Evolutionary conservation across 2,329 filamentous ascomycete genomes (phyloP).

Genomic region (Pezizomycotina sp.): DNA sequence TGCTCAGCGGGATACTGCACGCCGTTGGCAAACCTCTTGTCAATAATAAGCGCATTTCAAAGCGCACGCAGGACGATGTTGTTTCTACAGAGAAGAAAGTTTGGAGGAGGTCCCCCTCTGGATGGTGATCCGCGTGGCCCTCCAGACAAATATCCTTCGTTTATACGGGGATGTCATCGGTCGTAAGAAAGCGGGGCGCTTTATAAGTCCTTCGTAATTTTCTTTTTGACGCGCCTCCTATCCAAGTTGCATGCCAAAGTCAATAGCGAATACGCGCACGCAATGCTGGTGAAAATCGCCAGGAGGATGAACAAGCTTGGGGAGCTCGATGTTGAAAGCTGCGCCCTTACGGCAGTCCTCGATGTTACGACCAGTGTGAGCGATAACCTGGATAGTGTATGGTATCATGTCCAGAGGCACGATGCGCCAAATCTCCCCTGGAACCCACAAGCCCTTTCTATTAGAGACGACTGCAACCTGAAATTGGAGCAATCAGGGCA

Average conservation of each 20-base stretch:
- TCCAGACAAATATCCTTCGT: constrained; percentile 30
- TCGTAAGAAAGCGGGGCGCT: constrained; percentile 5
- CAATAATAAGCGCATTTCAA: constrained; percentile 30
- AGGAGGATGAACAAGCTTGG: constrained; percentile 33
- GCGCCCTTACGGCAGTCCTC: constrained; percentile 13
- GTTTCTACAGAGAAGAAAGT: constrained; percentile 28
- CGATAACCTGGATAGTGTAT: constrained; percentile 11
- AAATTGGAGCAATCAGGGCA: constrained; percentile 2
- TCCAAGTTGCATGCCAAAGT: constrained; percentile 15
- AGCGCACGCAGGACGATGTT: constrained; percentile 41
- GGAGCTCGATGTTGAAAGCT: no score
- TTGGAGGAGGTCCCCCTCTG: constrained; percentile 39
- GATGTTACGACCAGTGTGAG: constrained; percentile 7
- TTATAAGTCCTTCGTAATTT: constrained; percentile 40
- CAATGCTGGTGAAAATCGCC: constrained; percentile 34
- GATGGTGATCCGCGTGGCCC: constrained; percentile 38
- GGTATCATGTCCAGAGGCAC: constrained; percentile 10
- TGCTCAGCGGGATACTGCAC: constrained; percentile 33
- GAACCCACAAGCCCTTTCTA: constrained; percentile 1
- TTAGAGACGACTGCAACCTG: constrained; percentile 7
- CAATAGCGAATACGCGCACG: constrained; percentile 27
- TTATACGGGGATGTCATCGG: constrained; percentile 1
- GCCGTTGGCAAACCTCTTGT: constrained; percentile 23
- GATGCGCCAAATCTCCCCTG: constrained; percentile 5
- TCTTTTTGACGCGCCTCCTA: constrained; percentile 32